A percentile compares a stretch with the other conserved stretches of the same genome.
phyloP scores from a whole-genome alignment of 768 basidiomycete species.

The Mycena olivaceomarginata region DNA sequence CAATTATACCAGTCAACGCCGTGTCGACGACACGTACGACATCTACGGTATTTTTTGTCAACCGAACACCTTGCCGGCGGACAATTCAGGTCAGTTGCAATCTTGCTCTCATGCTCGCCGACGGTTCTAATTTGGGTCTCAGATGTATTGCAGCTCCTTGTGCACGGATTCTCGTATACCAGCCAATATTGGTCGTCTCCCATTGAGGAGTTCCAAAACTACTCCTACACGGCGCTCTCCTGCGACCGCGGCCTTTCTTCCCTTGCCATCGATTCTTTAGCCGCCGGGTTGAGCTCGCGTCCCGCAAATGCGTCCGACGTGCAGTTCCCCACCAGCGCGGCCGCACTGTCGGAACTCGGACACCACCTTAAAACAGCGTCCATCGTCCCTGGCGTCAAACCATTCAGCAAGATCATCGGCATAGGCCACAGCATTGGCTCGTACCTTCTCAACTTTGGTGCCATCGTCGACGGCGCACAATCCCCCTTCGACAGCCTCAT shows the following conservation, averaged over 20 bases:
- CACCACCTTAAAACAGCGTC: slow-evolving; percentile 11
- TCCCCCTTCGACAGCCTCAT: slow-evolving; percentile 23
- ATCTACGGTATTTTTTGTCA: slow-evolving; percentile 11
- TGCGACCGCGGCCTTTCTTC: background rate
- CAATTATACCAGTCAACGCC: background rate
- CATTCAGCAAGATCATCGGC: slow-evolving; percentile 23
- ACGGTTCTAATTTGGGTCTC: background rate
- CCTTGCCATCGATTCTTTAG: background rate
- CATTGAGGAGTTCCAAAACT: slow-evolving; percentile 10
- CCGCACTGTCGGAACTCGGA: slow-evolving; percentile 11
- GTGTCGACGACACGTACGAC: slow-evolving; percentile 11
- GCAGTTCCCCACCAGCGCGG: slow-evolving; percentile 13
- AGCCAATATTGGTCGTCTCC: background rate
- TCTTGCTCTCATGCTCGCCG: background rate
- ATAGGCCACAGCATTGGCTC: slow-evolving; percentile 23
- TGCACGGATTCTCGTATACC: background rate
- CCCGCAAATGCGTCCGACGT: slow-evolving; percentile 17
- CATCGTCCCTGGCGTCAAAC: slow-evolving; percentile 6
- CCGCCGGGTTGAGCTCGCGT: slow-evolving; percentile 29
- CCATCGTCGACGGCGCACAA: slow-evolving; percentile 18
- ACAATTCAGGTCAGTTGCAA: background rate
- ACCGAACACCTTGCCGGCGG: background rate
- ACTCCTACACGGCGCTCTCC: slow-evolving; percentile 6
- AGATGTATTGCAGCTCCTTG: background rate
- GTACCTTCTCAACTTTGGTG: background rate